Evolutionary conservation across 2,329 filamentous ascomycete genomes (phyloP).

Genomic region (Remersonia thermophila): DNA sequence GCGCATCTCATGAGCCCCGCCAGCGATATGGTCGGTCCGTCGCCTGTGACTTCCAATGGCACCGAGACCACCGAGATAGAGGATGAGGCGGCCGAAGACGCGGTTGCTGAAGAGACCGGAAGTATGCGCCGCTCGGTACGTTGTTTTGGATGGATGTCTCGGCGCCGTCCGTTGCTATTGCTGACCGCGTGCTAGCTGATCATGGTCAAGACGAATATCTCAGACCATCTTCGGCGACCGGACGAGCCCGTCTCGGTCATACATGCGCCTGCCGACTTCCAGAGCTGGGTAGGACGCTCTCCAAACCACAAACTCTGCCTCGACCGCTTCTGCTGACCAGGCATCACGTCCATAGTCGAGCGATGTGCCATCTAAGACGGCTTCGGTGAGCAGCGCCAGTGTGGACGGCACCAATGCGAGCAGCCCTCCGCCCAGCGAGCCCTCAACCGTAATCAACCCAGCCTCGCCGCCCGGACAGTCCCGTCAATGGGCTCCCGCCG

Average conservation of each 20-base stretch:
- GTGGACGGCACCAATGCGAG: constrained; percentile 21
- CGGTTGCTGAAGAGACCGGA: constrained; percentile 21
- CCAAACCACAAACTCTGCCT: neutral
- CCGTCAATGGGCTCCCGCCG: neutral
- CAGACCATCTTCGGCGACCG: constrained; percentile 43
- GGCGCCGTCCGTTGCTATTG: no score
- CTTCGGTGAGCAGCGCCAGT: constrained; percentile 22
- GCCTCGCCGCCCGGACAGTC: neutral
- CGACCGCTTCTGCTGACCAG: constrained; percentile 7
- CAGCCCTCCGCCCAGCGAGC: constrained; percentile 24
- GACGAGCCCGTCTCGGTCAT: constrained; percentile 79
- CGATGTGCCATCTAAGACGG: constrained; percentile 19
- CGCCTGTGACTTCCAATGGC: constrained; percentile 74
- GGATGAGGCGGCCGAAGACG: constrained; percentile 56
- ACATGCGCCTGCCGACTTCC: constrained; percentile 75
- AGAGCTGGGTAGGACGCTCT: constrained; percentile 55
- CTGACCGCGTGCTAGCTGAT: constrained; percentile 27
- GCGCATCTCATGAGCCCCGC: constrained; percentile 45
- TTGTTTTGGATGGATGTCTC: no score
- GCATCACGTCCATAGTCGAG: constrained; percentile 28
- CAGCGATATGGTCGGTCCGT: constrained; percentile 64
- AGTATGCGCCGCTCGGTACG: constrained; percentile 15
- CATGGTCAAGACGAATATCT: constrained; percentile 44
- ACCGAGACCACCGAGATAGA: constrained; percentile 78
- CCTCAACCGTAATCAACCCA: constrained; percentile 25